Conservation (phyloP, 179 eudicot genomes). For the Silene coronaria region DNA sequence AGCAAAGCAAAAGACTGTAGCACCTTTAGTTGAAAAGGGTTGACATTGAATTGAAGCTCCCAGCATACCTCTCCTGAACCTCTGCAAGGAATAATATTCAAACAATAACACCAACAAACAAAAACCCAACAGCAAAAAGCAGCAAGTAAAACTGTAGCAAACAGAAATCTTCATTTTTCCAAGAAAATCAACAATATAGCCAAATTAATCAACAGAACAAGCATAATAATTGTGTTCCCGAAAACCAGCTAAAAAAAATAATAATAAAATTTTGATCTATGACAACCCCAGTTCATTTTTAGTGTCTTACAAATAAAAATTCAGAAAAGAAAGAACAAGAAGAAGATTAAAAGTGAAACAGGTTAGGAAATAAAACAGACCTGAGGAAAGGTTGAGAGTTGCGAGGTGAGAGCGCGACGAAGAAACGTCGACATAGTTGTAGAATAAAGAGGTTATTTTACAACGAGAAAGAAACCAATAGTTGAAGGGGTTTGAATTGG, state of each 20-base stretch:
- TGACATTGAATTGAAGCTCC: constrained; percentile 32
- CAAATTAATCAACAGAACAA: neutral
- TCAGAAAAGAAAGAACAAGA: too few species aligned
- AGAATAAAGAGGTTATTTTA: neutral
- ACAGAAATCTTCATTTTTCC: neutral
- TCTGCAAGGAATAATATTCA: constrained; percentile 35
- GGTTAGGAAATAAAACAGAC: neutral
- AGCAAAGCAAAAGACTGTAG: constrained; percentile 7
- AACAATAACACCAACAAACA: neutral
- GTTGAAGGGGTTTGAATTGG: neutral
- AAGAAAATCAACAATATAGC: neutral
- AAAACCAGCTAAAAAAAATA: too few species aligned
- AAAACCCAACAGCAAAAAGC: neutral
- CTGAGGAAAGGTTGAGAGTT: constrained; percentile 23
- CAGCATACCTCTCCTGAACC: constrained; percentile 33
- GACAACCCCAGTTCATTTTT: neutral
- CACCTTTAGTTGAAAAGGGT: constrained; percentile 73
- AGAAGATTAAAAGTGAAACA: neutral
- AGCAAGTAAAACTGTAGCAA: too few species aligned
- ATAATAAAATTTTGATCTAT: neutral
- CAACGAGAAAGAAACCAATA: neutral
- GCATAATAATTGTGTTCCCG: neutral
- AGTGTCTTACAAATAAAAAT: neutral
- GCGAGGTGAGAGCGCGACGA: constrained; percentile 20
- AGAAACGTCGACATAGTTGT: constrained; percentile 25